phyloP scores from a whole-genome alignment of 306 rosid genomes.

The Coriaria nepalensis region DNA sequence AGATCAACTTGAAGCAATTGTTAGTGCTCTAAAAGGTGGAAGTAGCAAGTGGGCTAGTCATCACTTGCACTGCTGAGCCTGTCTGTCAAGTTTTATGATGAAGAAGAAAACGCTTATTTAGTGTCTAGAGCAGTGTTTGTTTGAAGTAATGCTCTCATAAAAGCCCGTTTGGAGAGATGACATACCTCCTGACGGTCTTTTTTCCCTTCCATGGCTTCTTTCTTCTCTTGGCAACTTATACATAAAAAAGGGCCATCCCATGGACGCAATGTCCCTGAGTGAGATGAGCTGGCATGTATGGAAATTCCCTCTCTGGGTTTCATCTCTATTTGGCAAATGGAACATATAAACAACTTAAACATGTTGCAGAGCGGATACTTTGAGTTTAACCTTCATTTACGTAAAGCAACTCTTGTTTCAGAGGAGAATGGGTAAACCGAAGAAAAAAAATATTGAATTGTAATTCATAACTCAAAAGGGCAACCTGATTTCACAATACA shows the following conservation, averaged over 20 bases:
- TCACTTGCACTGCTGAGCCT: constrained; percentile 80
- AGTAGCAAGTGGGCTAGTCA: constrained; percentile 47
- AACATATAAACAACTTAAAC: constrained; percentile 92
- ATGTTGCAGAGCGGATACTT: constrained; percentile 95
- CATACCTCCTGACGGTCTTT: constrained; percentile 47
- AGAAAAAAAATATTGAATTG: too few species aligned
- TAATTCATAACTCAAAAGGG: too few species aligned
- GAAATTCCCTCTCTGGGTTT: constrained; percentile 95
- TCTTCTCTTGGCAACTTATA: constrained; percentile 88
- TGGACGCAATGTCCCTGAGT: constrained; percentile 61
- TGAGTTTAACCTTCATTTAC: constrained; percentile 70
- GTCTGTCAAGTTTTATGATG: constrained; percentile 35
- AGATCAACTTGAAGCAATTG: constrained; percentile 29
- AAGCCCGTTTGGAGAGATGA: constrained; percentile 11
- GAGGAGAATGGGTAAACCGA: background rate
- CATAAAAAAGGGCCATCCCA: constrained; percentile 99
- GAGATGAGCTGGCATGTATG: constrained; percentile 48
- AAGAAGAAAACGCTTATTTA: constrained; percentile 9
- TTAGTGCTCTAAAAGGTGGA: constrained; percentile 43
- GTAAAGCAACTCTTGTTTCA: constrained; percentile 19
- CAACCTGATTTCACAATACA: constrained; percentile 11
- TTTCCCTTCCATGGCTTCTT: constrained; percentile 99
- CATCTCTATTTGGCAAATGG: constrained; percentile 88
- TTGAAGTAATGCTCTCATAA: background rate
- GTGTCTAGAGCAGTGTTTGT: background rate